Evolutionary conservation across 768 basidiomycete genomes (phyloP).

Genomic region (Inosperma sp.): DNA sequence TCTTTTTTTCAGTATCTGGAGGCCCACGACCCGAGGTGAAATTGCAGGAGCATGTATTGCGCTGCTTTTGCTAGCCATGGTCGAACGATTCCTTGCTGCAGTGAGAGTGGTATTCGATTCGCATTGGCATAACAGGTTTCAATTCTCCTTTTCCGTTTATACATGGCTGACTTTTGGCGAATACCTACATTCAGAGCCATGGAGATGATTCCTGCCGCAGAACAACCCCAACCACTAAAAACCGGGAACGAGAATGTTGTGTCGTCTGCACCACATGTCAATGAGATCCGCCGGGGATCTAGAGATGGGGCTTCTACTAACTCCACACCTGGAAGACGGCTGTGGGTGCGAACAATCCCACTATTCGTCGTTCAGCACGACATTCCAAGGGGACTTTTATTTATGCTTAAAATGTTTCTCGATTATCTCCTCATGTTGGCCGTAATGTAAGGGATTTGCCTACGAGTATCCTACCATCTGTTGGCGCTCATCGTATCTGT

Average conservation of each 20-base stretch:
- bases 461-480: not conserved
- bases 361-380: constrained; percentile 71
- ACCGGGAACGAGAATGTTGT: not conserved
- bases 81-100: constrained; percentile 67
- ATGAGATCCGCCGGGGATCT: no score
- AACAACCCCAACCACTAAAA: no score
- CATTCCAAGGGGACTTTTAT: constrained; percentile 61
- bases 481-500: constrained; percentile 2
- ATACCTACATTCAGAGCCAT: constrained; percentile 17
- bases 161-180: not conserved
- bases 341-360: constrained; percentile 35
- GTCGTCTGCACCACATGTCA: not conserved
- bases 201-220: no score
- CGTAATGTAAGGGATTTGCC: constrained; percentile 61
- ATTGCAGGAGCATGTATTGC: constrained; percentile 73
- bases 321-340: not conserved
- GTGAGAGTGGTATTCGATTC: constrained; percentile 47
- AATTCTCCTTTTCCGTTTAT: not conserved
- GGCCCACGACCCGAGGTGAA: constrained; percentile 62
- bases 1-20: constrained; percentile 65
- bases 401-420: constrained; percentile 58
- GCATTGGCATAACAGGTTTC: constrained; percentile 59
- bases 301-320: not conserved
- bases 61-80: constrained; percentile 59
- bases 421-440: constrained; percentile 75